phyloP scores from a whole-genome alignment of 2,329 filamentous ascomycete genomes.

The Leptographium radiaticola region DNA sequence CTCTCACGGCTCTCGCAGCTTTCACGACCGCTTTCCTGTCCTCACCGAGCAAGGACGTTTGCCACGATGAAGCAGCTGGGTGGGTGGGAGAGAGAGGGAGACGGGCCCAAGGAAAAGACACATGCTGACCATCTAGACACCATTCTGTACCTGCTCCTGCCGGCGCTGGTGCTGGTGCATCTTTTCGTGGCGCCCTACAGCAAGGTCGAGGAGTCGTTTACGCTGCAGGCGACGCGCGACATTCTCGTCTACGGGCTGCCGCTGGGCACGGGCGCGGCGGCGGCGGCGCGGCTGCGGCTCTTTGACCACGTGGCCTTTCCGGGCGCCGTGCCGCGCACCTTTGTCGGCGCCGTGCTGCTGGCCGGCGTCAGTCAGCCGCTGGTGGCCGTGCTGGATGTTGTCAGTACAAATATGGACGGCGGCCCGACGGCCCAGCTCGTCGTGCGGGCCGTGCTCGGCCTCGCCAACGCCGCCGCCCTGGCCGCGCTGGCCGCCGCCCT shows the following conservation, averaged over 20 bases:
- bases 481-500: slow-evolving; percentile 52
- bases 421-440: slow-evolving; percentile 40
- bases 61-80: slow-evolving; percentile 3
- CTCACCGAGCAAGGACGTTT: neutral
- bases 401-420: neutral
- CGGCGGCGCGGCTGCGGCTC: slow-evolving; percentile 37
- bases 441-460: slow-evolving; percentile 64
- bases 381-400: slow-evolving; percentile 31
- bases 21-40: too few relatives aligned
- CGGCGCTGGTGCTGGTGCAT: slow-evolving; percentile 52
- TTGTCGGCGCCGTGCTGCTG: slow-evolving; percentile 67
- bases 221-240: slow-evolving; percentile 87
- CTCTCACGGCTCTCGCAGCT: too few relatives aligned
- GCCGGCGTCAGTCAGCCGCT: slow-evolving; percentile 60
- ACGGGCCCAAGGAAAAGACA: too few relatives aligned
- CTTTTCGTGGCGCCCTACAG: slow-evolving; percentile 72
- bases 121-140: slow-evolving; percentile 22
- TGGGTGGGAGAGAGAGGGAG: neutral
- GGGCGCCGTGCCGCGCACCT: slow-evolving; percentile 82
- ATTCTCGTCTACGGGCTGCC: slow-evolving; percentile 72
- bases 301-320: slow-evolving; percentile 91
- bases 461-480: slow-evolving; percentile 60
- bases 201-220: slow-evolving; percentile 98
- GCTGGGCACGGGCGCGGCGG: slow-evolving; percentile 30
- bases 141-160: slow-evolving; percentile 42